Evolutionary conservation across 2,329 filamentous ascomycete genomes (phyloP), one percentile per base, ranked within the genome.

Genomic region (Cercospora berteroae): DNA sequence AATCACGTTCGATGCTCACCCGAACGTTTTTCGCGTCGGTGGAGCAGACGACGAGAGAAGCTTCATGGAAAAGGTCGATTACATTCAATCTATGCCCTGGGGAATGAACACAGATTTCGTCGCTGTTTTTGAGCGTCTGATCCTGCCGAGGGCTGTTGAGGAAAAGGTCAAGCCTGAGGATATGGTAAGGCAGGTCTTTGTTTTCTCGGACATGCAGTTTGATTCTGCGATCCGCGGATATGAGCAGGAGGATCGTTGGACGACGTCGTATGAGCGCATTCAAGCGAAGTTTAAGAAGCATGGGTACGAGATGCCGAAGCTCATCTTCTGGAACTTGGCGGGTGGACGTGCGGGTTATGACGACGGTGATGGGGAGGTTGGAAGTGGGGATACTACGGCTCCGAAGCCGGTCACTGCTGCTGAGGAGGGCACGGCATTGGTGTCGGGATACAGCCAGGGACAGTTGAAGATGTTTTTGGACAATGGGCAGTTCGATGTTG

Each of bases 131-230:
- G 80, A 83, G 61, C 61, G 80, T 0, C 76, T 87, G 1, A 82
- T 88, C 57, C 81, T 88, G 0, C 85, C 85, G 2, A 81, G 86
- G 79, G 86, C 86, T 0, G 62, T 83, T 7, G 55, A 79, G 57
- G 80, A 86, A 69, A 80, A 84, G 10, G 71, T 88, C 36, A 81
- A 78, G 69, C 82, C 80, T 44, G 84, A 87, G 63, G 82, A 88
- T 44, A 88, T 89, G 86, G 82, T 88, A 16, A 87, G 87, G 77
- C 83, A 84, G 4, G 74, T 89, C 16, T 88, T 89, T 71, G 83
- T 88, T 36, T 88, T 88, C 71, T 84, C 80, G 55, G 86, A 88
- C 73, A 88, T 88, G 86, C 85, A 88, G 55, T 88, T 89, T 72
- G 75, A 88, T 69, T 0, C 66, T 0, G 81, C 81, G 1, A 63